These are phyloP conservation scores for Haplographium delicatum DNA, from an alignment of 495 filamentous ascomycete species.

Conservation along the genomic window DNA sequence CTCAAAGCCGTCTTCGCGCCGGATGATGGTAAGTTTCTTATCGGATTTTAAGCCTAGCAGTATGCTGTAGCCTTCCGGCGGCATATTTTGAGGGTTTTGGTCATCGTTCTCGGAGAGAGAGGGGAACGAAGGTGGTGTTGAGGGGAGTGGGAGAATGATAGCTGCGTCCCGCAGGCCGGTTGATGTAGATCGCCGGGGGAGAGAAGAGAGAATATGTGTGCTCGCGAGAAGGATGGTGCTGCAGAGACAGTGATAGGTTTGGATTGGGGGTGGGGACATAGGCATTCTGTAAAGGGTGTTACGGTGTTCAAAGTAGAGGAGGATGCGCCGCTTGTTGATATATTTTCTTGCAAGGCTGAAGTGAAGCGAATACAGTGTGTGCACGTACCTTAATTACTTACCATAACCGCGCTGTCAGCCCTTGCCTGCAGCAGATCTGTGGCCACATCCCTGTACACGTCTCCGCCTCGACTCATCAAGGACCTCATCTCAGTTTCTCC, in stretches of 20 bases:
- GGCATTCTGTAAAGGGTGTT: too few species aligned
- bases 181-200: neutral
- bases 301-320: too few species aligned
- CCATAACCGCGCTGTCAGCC: too few species aligned
- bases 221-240: slow-evolving; percentile 63
- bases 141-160: slow-evolving; percentile 37
- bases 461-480: too few species aligned
- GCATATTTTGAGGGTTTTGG: too few species aligned
- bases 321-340: too few species aligned
- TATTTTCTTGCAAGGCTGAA: too few species aligned
- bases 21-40: slow-evolving; percentile 47
- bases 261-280: slow-evolving; percentile 18
- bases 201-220: slow-evolving; percentile 35
- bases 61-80: slow-evolving; percentile 26
- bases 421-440: too few species aligned
- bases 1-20: slow-evolving; percentile 67
- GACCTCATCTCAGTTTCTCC: too few species aligned
- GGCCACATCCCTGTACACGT: too few species aligned
- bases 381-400: too few species aligned
- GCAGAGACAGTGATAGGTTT: slow-evolving; percentile 71
- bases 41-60: slow-evolving; percentile 35
- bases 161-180: slow-evolving; percentile 33
- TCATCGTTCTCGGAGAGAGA: neutral
- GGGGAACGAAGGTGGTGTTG: slow-evolving; percentile 13
- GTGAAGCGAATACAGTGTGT: too few species aligned